phyloP scores from a whole-genome alignment of 495 filamentous ascomycete species.

The Cercophora scortea region DNA sequence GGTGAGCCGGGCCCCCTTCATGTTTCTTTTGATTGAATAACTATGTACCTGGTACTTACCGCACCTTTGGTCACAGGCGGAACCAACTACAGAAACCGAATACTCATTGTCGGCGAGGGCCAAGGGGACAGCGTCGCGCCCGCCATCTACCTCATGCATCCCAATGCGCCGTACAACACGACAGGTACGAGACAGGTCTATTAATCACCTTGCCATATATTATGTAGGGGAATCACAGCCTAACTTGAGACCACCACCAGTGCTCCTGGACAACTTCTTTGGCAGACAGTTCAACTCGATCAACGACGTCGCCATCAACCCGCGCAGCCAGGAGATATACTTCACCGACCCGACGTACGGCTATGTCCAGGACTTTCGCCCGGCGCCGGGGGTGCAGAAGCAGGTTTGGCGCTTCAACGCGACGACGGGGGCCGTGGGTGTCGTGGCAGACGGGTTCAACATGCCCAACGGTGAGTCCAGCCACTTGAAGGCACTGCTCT shows the following conservation, averaged over 20 bases:
- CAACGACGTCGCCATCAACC: slow-evolving; percentile 47
- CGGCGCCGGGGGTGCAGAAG: slow-evolving; percentile 38
- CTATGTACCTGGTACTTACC: too few species aligned
- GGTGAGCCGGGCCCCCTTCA: slow-evolving; percentile 18
- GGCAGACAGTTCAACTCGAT: slow-evolving; percentile 54
- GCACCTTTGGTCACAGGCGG: slow-evolving; percentile 16
- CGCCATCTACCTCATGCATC: slow-evolving; percentile 37
- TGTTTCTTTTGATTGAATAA: neutral
- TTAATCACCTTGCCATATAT: too few species aligned
- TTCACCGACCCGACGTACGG: slow-evolving; percentile 57
- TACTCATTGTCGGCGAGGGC: slow-evolving; percentile 38
- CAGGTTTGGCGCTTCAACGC: slow-evolving; percentile 50
- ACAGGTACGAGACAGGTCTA: slow-evolving; percentile 28
- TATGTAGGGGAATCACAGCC: neutral
- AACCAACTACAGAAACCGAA: slow-evolving; percentile 35
- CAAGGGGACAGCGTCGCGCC: slow-evolving; percentile 32
- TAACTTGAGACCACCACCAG: slow-evolving; percentile 1
- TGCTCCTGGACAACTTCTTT: slow-evolving; percentile 41
- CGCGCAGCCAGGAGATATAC: slow-evolving; percentile 46
- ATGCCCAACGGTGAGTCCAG: slow-evolving; percentile 39
- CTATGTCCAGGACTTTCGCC: slow-evolving; percentile 47
- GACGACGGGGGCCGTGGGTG: slow-evolving; percentile 34
- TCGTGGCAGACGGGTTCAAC: slow-evolving; percentile 47
- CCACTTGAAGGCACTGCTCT: too few species aligned
- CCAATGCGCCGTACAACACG: slow-evolving; percentile 38